These are phyloP conservation scores for Fraxinus cuspidata DNA, from an alignment of 257 asterid species.

Conservation along the genomic window DNA sequence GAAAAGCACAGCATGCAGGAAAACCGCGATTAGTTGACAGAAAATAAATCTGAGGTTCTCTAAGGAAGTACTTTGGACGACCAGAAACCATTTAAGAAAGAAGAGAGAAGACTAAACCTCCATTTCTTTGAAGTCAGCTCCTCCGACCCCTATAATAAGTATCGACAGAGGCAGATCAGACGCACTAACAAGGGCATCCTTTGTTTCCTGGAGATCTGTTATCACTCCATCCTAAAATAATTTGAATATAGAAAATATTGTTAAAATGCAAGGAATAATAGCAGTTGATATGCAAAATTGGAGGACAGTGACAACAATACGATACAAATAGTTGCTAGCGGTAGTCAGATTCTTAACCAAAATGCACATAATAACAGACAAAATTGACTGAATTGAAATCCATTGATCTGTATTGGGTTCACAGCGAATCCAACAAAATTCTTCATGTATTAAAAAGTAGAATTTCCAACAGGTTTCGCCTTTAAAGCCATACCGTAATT, in stretches of 20 bases:
- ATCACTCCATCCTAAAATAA: conserved; percentile 89
- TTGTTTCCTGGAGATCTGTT: conserved; percentile 97
- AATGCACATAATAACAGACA: conserved; percentile 8
- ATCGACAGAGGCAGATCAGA: conserved; percentile 96
- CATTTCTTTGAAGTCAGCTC: conserved; percentile 98
- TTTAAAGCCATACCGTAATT: conserved; percentile 67
- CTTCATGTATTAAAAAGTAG: conserved; percentile 7
- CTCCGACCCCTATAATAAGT: conserved; percentile 96
- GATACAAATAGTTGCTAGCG: conserved; percentile 5
- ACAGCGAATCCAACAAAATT: background rate
- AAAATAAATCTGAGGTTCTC: background rate
- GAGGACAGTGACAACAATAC: background rate
- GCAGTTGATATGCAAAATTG: conserved; percentile 9
- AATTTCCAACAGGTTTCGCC: conserved; percentile 16
- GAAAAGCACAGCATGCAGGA: conserved; percentile 15
- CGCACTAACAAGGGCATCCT: conserved; percentile 88
- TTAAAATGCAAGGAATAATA: conserved; percentile 14
- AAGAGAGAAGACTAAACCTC: conserved; percentile 56
- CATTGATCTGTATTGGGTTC: background rate
- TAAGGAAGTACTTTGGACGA: conserved; percentile 17
- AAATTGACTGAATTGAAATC: background rate
- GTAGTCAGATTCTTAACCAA: background rate
- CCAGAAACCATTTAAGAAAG: conserved; percentile 13
- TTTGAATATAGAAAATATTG: background rate
- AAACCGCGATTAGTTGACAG: conserved; percentile 1